Conservation (phyloP, 306 rosid genomes). For the Glycine soja region DNA sequence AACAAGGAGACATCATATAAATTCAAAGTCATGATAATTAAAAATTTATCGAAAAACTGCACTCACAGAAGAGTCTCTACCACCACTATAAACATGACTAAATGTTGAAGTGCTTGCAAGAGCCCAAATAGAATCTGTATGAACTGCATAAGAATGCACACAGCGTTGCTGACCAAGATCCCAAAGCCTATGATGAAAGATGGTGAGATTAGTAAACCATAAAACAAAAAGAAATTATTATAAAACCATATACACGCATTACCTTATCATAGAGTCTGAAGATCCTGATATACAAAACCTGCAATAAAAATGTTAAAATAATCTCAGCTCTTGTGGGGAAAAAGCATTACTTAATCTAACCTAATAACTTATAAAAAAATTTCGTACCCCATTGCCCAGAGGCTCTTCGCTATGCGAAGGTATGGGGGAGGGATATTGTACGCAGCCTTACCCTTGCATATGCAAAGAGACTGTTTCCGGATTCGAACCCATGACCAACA, state of each 20-base stretch:
- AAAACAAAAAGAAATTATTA: slow-evolving; percentile 1
- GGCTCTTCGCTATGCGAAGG: no score
- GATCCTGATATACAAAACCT: slow-evolving; percentile 89
- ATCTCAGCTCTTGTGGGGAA: no score
- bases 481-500: no score
- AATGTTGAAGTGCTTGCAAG: slow-evolving; percentile 85
- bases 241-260: not conserved
- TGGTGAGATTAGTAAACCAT: slow-evolving; percentile 30
- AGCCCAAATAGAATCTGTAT: slow-evolving; percentile 95
- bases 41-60: slow-evolving; percentile 20
- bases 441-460: no score
- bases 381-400: no score
- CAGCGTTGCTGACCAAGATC: slow-evolving; percentile 93
- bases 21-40: slow-evolving; percentile 11
- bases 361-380: no score
- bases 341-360: no score
- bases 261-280: slow-evolving; percentile 90
- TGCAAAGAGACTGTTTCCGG: no score
- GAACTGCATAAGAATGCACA: slow-evolving; percentile 90
- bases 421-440: no score
- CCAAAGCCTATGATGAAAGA: slow-evolving; percentile 70
- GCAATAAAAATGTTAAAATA: slow-evolving; percentile 41
- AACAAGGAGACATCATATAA: not conserved
- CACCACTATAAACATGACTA: slow-evolving; percentile 92
- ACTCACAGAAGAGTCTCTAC: slow-evolving; percentile 91